Conservation (phyloP, 2,329 filamentous ascomycete genomes). For the Cladosporium austrohemisphaericum region DNA sequence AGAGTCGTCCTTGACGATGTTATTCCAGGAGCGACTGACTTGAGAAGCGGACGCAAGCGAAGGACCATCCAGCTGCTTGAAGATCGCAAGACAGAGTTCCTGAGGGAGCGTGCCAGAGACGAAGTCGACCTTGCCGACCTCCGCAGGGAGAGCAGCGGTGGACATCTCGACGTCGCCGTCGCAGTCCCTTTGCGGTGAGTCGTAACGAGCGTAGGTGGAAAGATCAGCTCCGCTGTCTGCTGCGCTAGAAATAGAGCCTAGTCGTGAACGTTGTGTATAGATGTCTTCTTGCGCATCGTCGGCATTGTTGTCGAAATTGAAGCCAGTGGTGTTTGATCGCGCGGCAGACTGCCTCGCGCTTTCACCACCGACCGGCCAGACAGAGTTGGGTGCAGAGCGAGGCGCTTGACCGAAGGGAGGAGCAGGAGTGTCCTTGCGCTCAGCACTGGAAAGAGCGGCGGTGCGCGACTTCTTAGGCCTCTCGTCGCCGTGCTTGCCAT, state of each 20-base stretch:
- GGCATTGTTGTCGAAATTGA: slow-evolving; percentile 4
- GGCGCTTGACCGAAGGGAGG: slow-evolving; percentile 20
- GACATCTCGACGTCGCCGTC: slow-evolving; percentile 32
- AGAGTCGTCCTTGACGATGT: slow-evolving; percentile 52
- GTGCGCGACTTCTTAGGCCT: slow-evolving; percentile 28
- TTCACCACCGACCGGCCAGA: slow-evolving; percentile 28
- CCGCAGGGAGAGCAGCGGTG: not conserved
- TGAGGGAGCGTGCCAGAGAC: slow-evolving; percentile 43
- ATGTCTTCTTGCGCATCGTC: slow-evolving; percentile 20
- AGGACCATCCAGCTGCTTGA: slow-evolving; percentile 57
- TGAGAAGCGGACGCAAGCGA: slow-evolving; percentile 54
- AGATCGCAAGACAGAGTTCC: slow-evolving; percentile 57
- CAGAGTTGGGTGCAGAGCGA: slow-evolving; percentile 19
- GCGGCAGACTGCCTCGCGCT: slow-evolving; percentile 31
- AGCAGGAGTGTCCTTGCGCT: slow-evolving; percentile 34
- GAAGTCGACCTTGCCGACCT: slow-evolving; percentile 13
- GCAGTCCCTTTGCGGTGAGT: slow-evolving; percentile 26
- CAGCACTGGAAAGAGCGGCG: slow-evolving; percentile 18
- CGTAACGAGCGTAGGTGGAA: slow-evolving; percentile 24
- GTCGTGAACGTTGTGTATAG: slow-evolving; percentile 22
- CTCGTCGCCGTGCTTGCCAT: slow-evolving; percentile 23
- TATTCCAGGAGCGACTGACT: slow-evolving; percentile 56
- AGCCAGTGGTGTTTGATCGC: slow-evolving; percentile 20
- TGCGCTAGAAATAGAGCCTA: slow-evolving; percentile 32
- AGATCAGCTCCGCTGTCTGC: slow-evolving; percentile 37